Evolutionary conservation across 352 stramenopile species (phyloP).

Genomic region (Phytophthora pistaciae): DNA sequence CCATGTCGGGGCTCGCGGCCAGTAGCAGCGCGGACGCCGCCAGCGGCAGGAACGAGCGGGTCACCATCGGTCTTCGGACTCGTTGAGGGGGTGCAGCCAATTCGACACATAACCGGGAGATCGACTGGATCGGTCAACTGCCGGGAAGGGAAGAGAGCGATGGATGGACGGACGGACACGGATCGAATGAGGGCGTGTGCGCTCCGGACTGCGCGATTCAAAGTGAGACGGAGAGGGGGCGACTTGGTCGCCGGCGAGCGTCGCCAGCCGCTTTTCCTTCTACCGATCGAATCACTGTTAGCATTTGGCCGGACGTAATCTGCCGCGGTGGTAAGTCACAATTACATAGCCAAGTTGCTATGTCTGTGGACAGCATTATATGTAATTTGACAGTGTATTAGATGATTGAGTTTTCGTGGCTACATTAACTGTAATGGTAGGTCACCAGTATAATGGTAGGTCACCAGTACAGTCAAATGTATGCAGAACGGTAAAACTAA

Average conservation of each 20-base stretch:
- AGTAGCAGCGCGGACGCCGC: slow-evolving; percentile 11
- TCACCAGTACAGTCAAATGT: no score
- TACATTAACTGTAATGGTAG: background rate
- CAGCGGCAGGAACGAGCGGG: slow-evolving; percentile 22
- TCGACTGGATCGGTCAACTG: no score
- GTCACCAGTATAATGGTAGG: no score
- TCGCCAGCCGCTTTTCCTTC: slow-evolving; percentile 9
- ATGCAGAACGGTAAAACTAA: background rate
- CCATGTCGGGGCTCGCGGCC: slow-evolving; percentile 12
- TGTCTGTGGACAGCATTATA: background rate
- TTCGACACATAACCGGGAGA: slow-evolving; percentile 26
- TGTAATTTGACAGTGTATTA: background rate
- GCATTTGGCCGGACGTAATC: slow-evolving; percentile 9
- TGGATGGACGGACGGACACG: slow-evolving; percentile 16
- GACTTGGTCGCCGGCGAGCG: background rate
- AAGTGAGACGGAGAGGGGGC: slow-evolving; percentile 29
- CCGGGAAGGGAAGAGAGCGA: background rate
- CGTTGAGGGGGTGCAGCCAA: slow-evolving; percentile 6
- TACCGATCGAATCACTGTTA: slow-evolving; percentile 8
- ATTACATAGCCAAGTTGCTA: background rate
- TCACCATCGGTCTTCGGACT: slow-evolving; percentile 6
- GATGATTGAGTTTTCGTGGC: background rate
- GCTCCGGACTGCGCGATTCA: slow-evolving; percentile 22
- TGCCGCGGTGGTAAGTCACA: slow-evolving; percentile 11
- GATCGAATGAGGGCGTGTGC: background rate